Evolutionary conservation across 768 basidiomycete genomes (phyloP).

Genomic region (Trametes cubensis): DNA sequence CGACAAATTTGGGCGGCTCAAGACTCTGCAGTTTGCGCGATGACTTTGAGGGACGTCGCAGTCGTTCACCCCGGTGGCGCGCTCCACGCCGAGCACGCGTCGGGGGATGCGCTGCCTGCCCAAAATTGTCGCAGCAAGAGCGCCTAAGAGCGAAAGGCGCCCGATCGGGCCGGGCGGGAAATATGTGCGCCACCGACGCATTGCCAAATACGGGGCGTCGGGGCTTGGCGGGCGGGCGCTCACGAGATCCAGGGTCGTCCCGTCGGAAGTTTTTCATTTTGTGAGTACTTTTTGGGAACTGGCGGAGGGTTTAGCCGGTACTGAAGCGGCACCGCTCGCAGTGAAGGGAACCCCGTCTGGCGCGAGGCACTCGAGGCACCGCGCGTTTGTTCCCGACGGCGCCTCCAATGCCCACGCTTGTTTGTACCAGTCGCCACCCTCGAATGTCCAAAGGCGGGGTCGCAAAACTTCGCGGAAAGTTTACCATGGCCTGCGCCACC

Average conservation of each 20-base stretch:
- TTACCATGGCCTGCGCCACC: constrained; percentile 2
- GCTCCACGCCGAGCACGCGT: not conserved
- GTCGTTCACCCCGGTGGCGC: constrained; percentile 1
- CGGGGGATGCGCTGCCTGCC: too few relatives aligned
- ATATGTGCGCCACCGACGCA: not conserved
- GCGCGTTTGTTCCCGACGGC: not conserved
- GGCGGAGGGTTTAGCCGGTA: constrained; percentile 2
- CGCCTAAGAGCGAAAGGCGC: not conserved
- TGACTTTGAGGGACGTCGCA: not conserved
- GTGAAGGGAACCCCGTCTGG: not conserved
- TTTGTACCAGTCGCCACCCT: not conserved
- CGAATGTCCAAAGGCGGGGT: not conserved
- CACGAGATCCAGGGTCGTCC: not conserved
- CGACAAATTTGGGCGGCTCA: not conserved
- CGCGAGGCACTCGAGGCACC: not conserved
- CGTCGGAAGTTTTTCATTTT: not conserved
- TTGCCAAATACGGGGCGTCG: constrained; percentile 5
- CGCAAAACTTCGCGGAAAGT: not conserved
- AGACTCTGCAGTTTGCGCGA: not conserved
- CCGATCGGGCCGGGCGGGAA: not conserved
- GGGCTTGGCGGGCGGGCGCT: not conserved
- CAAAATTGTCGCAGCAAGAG: not conserved
- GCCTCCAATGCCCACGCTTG: constrained; percentile 1
- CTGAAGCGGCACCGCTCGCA: not conserved
- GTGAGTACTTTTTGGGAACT: not conserved